Evolutionary conservation across 768 basidiomycete genomes (phyloP), one percentile per base, ranked within the genome.

Genomic region (Nidularia pulvinata): DNA sequence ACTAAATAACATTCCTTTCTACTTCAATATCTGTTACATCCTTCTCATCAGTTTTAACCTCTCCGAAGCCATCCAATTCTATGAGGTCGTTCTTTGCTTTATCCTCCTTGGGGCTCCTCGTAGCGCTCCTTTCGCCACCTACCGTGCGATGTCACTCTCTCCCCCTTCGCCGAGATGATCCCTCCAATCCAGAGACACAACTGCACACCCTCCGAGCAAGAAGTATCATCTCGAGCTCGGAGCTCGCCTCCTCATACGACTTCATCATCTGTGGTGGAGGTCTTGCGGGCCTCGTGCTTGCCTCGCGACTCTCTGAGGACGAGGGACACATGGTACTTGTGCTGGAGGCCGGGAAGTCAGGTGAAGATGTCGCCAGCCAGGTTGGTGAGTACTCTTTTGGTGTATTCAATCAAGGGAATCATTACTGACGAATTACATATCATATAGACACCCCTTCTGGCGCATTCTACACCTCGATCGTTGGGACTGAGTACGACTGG

Each of bases 401-500:
- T 19, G 4, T n/a, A 5, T 19, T 11, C 30, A 13, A 47, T 47
- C 30, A 0, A 14, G 30, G n/a, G 11, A 16, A 16, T 32, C 3
- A 2, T 16, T 11, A 47, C 4, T 3, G 25, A 30, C 2, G 25
- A 30, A 4, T 5, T 16, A 3, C 3, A 14, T 14, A 3, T 2
- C 30, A 19, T 3, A 49, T 57, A 78, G 80, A 79, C 55, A 60
- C 72, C 33, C 80, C 81, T 16, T 71, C 67, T n/a, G 70, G 75
- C 34, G 72, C 80, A 1, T 83, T 77, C 55, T 80, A 77, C 60
- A 59, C 67, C 33, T 77, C 77, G 3, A 71, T 82, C 33, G 66
- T 76, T 33, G 70, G 70, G 49, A 68, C 77, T 0, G 63, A 72
- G 6, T 78, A 81, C 67, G 79, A 83, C 61, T 84, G 81, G 81